Conservation (phyloP, 495 filamentous ascomycete genomes). For the Aspergillus sparsus region DNA sequence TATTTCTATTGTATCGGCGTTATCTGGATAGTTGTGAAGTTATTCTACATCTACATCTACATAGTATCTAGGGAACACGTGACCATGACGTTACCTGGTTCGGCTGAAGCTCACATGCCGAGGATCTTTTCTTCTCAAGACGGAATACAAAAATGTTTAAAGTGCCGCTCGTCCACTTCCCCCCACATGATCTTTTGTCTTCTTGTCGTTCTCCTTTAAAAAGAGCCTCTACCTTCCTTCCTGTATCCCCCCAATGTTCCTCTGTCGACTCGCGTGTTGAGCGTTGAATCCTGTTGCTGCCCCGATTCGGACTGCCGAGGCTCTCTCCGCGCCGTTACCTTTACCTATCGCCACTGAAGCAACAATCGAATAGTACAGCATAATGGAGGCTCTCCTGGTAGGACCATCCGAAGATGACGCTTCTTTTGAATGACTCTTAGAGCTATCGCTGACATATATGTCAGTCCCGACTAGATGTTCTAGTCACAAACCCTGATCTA, state of each 20-base stretch:
- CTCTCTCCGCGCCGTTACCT: constrained; percentile 27
- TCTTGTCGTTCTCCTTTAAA: constrained; percentile 2
- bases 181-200: constrained; percentile 19
- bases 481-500: constrained; percentile 80
- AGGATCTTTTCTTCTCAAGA: constrained; percentile 37
- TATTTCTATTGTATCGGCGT: constrained; percentile 18
- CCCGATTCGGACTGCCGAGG: constrained; percentile 36
- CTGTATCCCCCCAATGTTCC: constrained; percentile 20
- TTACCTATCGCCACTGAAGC: neutral
- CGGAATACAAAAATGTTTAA: constrained; percentile 28
- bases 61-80: constrained; percentile 29
- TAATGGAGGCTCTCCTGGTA: constrained; percentile 47
- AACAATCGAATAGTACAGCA: constrained; percentile 16
- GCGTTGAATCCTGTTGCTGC: constrained; percentile 13
- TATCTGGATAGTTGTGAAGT: neutral
- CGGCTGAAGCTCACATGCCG: constrained; percentile 47
- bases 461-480: constrained; percentile 56
- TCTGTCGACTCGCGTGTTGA: constrained; percentile 18
- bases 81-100: constrained; percentile 43
- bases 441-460: constrained; percentile 5
- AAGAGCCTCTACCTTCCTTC: neutral
- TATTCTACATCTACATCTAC: constrained; percentile 1
- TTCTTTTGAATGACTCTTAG: neutral
- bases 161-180: constrained; percentile 26
- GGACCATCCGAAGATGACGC: constrained; percentile 8